Base-by-base conservation (phyloP, 2,329 filamentous ascomycete genomes). In the Clarireedia homoeocarpa region DNA sequence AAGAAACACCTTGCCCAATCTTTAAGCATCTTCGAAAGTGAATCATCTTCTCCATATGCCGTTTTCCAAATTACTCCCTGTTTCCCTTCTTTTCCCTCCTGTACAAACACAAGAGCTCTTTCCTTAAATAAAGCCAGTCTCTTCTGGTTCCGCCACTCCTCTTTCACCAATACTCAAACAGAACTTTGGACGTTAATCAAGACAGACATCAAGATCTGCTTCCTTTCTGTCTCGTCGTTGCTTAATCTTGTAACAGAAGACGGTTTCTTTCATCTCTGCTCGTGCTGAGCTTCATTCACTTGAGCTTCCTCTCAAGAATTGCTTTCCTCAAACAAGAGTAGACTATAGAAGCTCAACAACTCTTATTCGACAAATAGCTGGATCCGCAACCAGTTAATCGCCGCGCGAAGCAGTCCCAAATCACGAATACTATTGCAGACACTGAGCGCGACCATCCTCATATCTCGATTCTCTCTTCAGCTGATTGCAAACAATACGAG, bases 201-300 rank as follows among this genome's bases (percentile, higher is more conserved):
- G 6, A 34, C 30, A 34, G 14, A 34, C 30, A 34, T 12, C 9
- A 45, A 50, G 12, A 23, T 49, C 26, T 15, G 10, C 46, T 23
- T 34, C 46, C 30, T 15, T 50, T 50, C 24, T 39, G 44, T 38
- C 24, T 9, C 17, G n/a, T 26, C 46, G 20, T 55, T 55, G 15
- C 53, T 45, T 55, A 30, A n/a, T 38, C 17, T 42, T 50, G 46
- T 50, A 50, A 39, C 36, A 44, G 40, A 45, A 36, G 49, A 34
- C 26, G 20, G 26, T n/a, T 12, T 34, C 27, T 20, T 30, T 20
- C 27, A 15, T 44, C 42, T 20, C 26, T 44, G 45, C 23, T 50
- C 36, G 23, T 38, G 36, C 34, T 24, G 46, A 50, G 38, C 52
- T 44, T 55, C 6, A 12, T 44, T 44, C 40, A 14, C 17, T 24